A percentile compares a stretch with the other conserved stretches of the same genome.
Evolutionary conservation across 441 rosid species (phyloP).

Genomic region (Melastoma candidum): DNA sequence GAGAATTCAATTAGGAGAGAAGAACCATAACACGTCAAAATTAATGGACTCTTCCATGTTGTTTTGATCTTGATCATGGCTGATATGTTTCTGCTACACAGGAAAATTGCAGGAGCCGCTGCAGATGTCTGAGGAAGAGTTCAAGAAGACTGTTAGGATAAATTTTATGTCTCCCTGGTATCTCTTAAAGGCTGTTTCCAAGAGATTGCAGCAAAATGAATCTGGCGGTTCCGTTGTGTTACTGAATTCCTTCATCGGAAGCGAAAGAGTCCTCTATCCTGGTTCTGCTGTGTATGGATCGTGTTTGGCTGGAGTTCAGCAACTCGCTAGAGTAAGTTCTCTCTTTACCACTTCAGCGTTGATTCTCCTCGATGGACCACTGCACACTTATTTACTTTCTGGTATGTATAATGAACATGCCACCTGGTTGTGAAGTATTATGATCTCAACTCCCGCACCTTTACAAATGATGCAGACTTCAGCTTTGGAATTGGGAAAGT

Average conservation of each 20-base stretch:
- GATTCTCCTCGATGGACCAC: no score
- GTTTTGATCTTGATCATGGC: neutral
- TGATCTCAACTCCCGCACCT: no score
- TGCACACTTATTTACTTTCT: neutral
- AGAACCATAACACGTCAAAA: no score
- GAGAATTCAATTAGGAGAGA: no score
- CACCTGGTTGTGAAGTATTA: no score
- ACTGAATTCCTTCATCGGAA: constrained; percentile 51
- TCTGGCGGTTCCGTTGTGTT: constrained; percentile 70
- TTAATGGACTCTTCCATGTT: neutral
- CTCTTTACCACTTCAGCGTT: no score
- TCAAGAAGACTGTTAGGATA: constrained; percentile 38
- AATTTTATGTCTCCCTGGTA: constrained; percentile 79
- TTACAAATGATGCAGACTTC: constrained; percentile 22
- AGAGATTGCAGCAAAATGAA: constrained; percentile 43
- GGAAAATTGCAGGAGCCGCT: constrained; percentile 68
- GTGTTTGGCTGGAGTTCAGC: constrained; percentile 62
- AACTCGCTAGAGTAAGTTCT: constrained; percentile 57
- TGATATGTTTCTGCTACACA: constrained; percentile 16
- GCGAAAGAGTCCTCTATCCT: constrained; percentile 65
- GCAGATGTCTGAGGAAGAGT: constrained; percentile 44
- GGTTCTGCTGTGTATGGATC: constrained; percentile 80
- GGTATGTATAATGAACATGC: no score
- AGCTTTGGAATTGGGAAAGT: constrained; percentile 50
- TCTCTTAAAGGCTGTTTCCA: constrained; percentile 63